Conservation (phyloP, 306 rosid genomes). For the Senna tora region DNA sequence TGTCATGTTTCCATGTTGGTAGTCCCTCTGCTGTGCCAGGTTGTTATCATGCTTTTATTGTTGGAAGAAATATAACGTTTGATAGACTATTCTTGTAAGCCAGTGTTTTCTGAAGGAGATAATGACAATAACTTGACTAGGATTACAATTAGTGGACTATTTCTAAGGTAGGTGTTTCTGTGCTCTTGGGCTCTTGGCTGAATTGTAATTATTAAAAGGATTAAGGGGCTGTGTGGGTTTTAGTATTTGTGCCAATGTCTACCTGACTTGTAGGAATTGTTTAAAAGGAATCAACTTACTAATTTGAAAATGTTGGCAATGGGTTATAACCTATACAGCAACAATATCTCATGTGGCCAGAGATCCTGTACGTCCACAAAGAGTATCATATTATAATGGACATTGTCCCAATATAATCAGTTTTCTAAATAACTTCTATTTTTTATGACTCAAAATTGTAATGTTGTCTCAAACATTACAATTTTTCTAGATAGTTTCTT, state of each 20-base stretch:
- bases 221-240: slow-evolving; percentile 28
- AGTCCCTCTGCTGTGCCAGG: slow-evolving; percentile 18
- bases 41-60: slow-evolving; percentile 22
- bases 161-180: slow-evolving; percentile 67
- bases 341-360: too few relatives aligned
- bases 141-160: slow-evolving; percentile 84
- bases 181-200: slow-evolving; percentile 30
- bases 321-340: too few relatives aligned
- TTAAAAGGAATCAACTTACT: slow-evolving; percentile 23
- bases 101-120: slow-evolving; percentile 81
- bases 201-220: slow-evolving; percentile 24
- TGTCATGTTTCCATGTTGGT: slow-evolving; percentile 27
- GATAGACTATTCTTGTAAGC: slow-evolving; percentile 63
- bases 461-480: too few relatives aligned
- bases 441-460: too few relatives aligned
- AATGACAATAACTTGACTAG: slow-evolving; percentile 78
- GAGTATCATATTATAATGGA: too few relatives aligned
- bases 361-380: too few relatives aligned
- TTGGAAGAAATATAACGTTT: slow-evolving; percentile 36
- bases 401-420: too few relatives aligned
- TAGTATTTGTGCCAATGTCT: slow-evolving; percentile 23
- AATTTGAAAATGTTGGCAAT: slow-evolving; percentile 26
- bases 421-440: too few relatives aligned
- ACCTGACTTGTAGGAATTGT: slow-evolving; percentile 24
- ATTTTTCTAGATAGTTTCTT: too few relatives aligned